A percentile compares a stretch with the other conserved stretches of the same genome.
Evolutionary conservation across 108 stramenopile genomes (phyloP).

Genomic region (Conticribra guillardii): DNA sequence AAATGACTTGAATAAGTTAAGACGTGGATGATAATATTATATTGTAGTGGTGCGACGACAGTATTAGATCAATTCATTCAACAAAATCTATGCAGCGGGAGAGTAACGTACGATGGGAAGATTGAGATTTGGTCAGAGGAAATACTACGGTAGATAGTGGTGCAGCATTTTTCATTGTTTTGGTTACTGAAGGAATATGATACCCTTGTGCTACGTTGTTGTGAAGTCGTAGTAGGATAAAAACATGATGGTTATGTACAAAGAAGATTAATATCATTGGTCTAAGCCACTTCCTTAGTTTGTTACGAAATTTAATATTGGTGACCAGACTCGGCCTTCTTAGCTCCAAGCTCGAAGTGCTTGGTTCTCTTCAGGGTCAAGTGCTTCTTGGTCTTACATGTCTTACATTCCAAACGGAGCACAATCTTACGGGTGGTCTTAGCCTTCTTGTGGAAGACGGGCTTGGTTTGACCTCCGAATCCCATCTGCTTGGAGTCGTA

Average conservation of each 20-base stretch:
- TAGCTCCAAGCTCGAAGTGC: conserved; percentile 99
- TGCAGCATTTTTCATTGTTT: no score
- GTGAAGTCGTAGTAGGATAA: no score
- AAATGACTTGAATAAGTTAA: conserved; percentile 6
- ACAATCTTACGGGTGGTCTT: conserved; percentile 99
- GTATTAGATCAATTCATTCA: background rate
- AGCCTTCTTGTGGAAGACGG: conserved; percentile 99
- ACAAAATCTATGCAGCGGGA: background rate
- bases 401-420: conserved; percentile 99
- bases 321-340: conserved; percentile 96
- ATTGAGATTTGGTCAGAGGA: no score
- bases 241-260: no score
- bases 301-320: conserved; percentile 85
- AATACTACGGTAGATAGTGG: no score
- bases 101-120: no score
- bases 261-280: no score
- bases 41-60: background rate
- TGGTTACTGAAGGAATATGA: background rate
- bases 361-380: conserved; percentile 98
- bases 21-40: background rate
- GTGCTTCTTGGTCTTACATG: conserved; percentile 99
- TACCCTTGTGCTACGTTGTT: no score
- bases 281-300: no score
- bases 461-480: conserved; percentile 99
- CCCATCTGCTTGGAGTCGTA: conserved; percentile 99